Base-by-base conservation (phyloP, 192 early-diverging fungal genomes). In the Podila minutissima region DNA sequence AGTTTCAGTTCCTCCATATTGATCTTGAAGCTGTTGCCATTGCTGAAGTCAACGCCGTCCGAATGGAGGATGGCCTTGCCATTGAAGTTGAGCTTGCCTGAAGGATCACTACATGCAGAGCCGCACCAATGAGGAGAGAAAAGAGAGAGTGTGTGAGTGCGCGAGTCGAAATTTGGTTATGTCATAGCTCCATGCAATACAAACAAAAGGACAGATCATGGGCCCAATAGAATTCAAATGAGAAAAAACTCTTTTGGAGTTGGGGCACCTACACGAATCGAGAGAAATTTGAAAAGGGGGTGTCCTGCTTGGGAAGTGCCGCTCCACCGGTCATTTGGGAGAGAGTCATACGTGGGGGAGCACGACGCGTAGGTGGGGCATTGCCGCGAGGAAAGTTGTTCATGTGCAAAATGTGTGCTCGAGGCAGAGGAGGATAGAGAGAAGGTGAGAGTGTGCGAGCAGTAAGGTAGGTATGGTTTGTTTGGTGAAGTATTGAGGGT, bases 51-150 rank as follows among this genome's bases (percentile, higher is more conserved):
- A 29, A 98, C 95, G 46, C 97, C 97, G 24, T 93, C 93, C 13
- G 93, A 90, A 81, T 95, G 94, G 63, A 98, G 84, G 33, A 96
- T 91, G 13, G 97, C 97, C 85, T 97, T 98, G 51, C 96, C 96
- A 46, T 90, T 87, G 75, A 98, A 98, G 74, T 93, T 95, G 67
- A 98, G 88, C 71, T 95, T 94, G 62, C 97, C 97, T 28, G 88
- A 90, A 46, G 93, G 90, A 76, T 95, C 93, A 20, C 93, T 95
- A 17, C 57, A 33, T 20, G 19, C 17, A 53, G 46, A 66, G 29
- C 20, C 3, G 31, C 64, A 48, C 8, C 37, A 66, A 28, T 13
- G 0, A 48, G 41, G 29, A 4, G 17, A 28, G 31, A 22, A 65
- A 7, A 13, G 9, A 46, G 64, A 63, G 37, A 19, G 48, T 2